A percentile compares a stretch with the other conserved stretches of the same genome.
These are phyloP conservation scores for Clavaria fumosa DNA, from an alignment of 768 basidiomycete genomes.

Conservation along the genomic window DNA sequence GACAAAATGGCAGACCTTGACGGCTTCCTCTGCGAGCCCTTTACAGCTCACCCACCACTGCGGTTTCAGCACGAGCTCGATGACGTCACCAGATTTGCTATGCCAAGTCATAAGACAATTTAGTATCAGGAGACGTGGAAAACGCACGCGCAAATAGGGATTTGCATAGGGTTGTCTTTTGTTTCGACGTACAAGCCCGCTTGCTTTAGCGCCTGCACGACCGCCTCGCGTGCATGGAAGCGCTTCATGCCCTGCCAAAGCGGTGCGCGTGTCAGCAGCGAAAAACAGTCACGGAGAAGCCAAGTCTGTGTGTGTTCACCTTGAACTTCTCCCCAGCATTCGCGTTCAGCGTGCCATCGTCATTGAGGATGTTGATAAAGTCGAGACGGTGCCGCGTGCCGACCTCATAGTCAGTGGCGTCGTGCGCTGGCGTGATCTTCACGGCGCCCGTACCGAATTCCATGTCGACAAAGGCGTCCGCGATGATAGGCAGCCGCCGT, in stretches of 20 bases:
- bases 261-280: neutral
- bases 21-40: slow-evolving; percentile 77
- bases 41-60: slow-evolving; percentile 99
- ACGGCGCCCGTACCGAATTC: slow-evolving; percentile 96
- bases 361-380: slow-evolving; percentile 90
- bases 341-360: slow-evolving; percentile 89
- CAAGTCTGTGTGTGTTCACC: slow-evolving; percentile 23
- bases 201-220: slow-evolving; percentile 74
- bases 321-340: slow-evolving; percentile 74
- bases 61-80: slow-evolving; percentile 89
- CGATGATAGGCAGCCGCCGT: slow-evolving; percentile 76
- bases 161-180: slow-evolving; percentile 95
- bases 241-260: slow-evolving; percentile 78
- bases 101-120: slow-evolving; percentile 1
- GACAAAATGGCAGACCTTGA: slow-evolving; percentile 39
- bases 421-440: slow-evolving; percentile 97
- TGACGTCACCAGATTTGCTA: slow-evolving; percentile 93
- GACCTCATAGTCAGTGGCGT: slow-evolving; percentile 93
- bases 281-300: neutral
- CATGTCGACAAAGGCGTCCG: slow-evolving; percentile 87
- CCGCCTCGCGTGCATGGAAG: slow-evolving; percentile 79
- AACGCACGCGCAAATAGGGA: slow-evolving; percentile 76
- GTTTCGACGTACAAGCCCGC: slow-evolving; percentile 76
- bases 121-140: neutral
- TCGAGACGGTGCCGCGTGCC: slow-evolving; percentile 75